Base-by-base conservation (phyloP, 2,329 filamentous ascomycete genomes). In the Phaeosphaeria sp. region DNA sequence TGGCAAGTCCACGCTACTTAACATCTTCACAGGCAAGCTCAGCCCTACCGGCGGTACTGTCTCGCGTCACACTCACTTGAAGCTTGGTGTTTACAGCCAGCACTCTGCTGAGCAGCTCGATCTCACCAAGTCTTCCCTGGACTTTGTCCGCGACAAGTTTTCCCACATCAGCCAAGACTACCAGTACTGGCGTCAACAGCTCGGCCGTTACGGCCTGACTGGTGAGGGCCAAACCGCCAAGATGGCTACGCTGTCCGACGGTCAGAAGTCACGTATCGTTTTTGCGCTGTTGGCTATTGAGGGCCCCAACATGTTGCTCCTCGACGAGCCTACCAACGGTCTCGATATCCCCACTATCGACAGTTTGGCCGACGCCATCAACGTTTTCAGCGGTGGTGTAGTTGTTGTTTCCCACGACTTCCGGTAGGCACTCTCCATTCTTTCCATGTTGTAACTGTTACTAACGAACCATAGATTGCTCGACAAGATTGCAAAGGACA, bases 401-500 rank as follows among this genome's bases (percentile, higher is more conserved):
- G 92, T 98, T 53, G 94, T 98, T 65, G 95, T 99, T 56, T 96
- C 91, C 73, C 95, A 99, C 91, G 95, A 99, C 80, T 99, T 99
- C 87, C 90, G 93, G 93, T 96, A 87, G 78, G 89, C 73, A 50
- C 15, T 11, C 20, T 2, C n/a, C 6, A 33, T 24, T 6, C 17
- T 4, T 30, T 17, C n/a, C 18, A 24, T 20, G 3, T 15, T 8
- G n/a, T 7, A 36, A 17, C 25, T 47, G 44, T 9, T 18, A 60
- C 80, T 82, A 72, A 83, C 68, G 36, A n/a, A 56, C 49, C 33
- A 49, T 70, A 96, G 94, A 85, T 85, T 99, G 74, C 89, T 99
- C 66, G 95, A 99, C 87, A 97, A 97, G 86, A 98, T 99, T 79
- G 95, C 95, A 71, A 99, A 99, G 87, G 92, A 99, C 80, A 99